Percentiles rank a stretch among this genome's conserved stretches.
Conservation (phyloP, 31 red algal species). For the Odonthalia washingtoniensis region DNA sequence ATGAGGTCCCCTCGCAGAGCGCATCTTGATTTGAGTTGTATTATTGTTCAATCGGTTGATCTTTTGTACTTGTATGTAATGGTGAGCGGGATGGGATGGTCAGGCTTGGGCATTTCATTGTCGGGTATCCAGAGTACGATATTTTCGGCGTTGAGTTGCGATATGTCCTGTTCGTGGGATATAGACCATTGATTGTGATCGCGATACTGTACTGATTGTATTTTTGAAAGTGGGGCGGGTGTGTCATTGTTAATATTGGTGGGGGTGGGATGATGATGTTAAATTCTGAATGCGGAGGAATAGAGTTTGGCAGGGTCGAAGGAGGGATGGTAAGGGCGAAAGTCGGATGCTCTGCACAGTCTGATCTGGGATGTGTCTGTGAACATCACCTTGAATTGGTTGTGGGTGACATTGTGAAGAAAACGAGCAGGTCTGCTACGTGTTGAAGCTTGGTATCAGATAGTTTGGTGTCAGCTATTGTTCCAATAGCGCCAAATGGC, state of each 20-base stretch:
- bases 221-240: background rate
- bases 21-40: slow-evolving; percentile 5
- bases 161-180: too few relatives aligned
- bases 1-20: slow-evolving; percentile 41
- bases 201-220: background rate
- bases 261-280: background rate
- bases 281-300: background rate
- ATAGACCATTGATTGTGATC: background rate
- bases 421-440: background rate
- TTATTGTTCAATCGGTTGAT: background rate
- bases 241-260: background rate
- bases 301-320: background rate
- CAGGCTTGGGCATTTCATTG: background rate
- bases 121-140: background rate
- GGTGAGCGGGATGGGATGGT: background rate
- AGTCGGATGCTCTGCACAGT: background rate
- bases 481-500: background rate
- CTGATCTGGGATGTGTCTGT: background rate
- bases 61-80: slow-evolving; percentile 28
- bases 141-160: background rate
- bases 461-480: background rate
- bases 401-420: too few relatives aligned
- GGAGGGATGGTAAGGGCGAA: background rate
- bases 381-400: too few relatives aligned
- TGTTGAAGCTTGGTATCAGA: background rate